Conservation (phyloP, 2,329 filamentous ascomycete genomes). For the Spiromastix sp. region DNA sequence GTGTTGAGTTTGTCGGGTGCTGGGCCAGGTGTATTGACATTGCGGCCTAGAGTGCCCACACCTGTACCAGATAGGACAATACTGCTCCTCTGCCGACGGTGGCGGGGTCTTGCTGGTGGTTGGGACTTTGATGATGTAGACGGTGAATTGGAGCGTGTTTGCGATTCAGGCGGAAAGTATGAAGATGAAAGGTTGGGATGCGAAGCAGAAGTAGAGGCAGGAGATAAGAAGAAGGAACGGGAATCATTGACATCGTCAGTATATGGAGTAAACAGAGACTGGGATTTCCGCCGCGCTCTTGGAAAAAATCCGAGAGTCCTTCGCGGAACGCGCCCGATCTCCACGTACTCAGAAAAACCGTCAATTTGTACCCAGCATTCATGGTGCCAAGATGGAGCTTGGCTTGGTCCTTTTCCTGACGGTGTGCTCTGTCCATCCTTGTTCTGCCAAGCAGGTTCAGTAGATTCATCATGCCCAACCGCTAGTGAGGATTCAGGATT, state of each 20-base stretch:
- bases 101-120: slow-evolving; percentile 21
- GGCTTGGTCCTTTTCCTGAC: slow-evolving; percentile 15
- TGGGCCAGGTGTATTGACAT: slow-evolving; percentile 48
- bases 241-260: slow-evolving; percentile 41
- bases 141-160: slow-evolving; percentile 19
- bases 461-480: neutral
- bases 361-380: slow-evolving; percentile 83
- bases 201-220: slow-evolving; percentile 15
- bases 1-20: slow-evolving; percentile 75
- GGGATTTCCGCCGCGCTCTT: slow-evolving; percentile 76
- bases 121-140: slow-evolving; percentile 22
- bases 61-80: slow-evolving; percentile 70
- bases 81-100: slow-evolving; percentile 32
- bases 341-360: slow-evolving; percentile 58
- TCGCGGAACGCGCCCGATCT: slow-evolving; percentile 76
- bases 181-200: slow-evolving; percentile 22
- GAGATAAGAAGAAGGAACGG: slow-evolving; percentile 39
- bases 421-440: slow-evolving; percentile 5
- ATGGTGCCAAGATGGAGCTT: slow-evolving; percentile 70
- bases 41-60: slow-evolving; percentile 67
- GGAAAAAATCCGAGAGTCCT: slow-evolving; percentile 84
- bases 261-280: slow-evolving; percentile 42
- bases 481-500: neutral
- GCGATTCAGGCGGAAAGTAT: slow-evolving; percentile 17
- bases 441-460: neutral